Evolutionary conservation across 2,329 filamentous ascomycete genomes (phyloP).

Genomic region (Thyridium curvatum): DNA sequence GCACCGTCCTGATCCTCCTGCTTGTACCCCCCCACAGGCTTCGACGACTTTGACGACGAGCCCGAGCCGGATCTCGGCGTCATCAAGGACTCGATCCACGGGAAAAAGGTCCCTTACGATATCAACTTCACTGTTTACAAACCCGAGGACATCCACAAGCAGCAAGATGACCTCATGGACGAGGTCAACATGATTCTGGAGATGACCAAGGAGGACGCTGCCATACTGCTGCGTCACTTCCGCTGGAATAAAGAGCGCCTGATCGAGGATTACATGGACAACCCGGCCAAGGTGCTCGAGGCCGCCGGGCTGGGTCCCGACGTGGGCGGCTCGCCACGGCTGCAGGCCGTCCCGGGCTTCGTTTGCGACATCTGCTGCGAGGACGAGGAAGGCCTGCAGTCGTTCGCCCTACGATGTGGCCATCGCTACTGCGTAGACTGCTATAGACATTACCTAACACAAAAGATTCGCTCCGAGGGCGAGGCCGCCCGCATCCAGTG

Average conservation of each 20-base stretch:
- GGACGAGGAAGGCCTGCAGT: slow-evolving; percentile 68
- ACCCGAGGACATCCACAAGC: slow-evolving; percentile 73
- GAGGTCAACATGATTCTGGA: slow-evolving; percentile 91
- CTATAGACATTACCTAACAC: slow-evolving; percentile 82
- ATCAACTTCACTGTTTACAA: slow-evolving; percentile 78
- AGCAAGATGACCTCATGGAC: slow-evolving; percentile 79
- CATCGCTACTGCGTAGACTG: slow-evolving; percentile 92
- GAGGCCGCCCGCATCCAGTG: slow-evolving; percentile 94
- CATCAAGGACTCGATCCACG: slow-evolving; percentile 60
- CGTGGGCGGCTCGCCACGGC: slow-evolving; percentile 54
- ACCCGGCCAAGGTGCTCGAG: slow-evolving; percentile 71
- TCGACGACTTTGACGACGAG: slow-evolving; percentile 50
- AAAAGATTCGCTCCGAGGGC: slow-evolving; percentile 93
- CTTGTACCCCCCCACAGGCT: slow-evolving; percentile 19
- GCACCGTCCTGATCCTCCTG: not conserved
- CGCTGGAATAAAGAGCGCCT: slow-evolving; percentile 95
- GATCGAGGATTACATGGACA: slow-evolving; percentile 95
- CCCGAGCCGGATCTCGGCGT: slow-evolving; percentile 47
- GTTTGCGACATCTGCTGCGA: slow-evolving; percentile 95
- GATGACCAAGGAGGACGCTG: slow-evolving; percentile 80
- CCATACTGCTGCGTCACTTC: slow-evolving; percentile 82
- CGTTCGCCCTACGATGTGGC: slow-evolving; percentile 91
- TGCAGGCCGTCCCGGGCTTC: slow-evolving; percentile 70
- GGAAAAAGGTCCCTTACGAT: slow-evolving; percentile 70
- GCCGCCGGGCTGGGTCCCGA: slow-evolving; percentile 72